Evolutionary conservation across 2,329 filamentous ascomycete genomes (phyloP).

Genomic region (Clonostachys rhizophaga): DNA sequence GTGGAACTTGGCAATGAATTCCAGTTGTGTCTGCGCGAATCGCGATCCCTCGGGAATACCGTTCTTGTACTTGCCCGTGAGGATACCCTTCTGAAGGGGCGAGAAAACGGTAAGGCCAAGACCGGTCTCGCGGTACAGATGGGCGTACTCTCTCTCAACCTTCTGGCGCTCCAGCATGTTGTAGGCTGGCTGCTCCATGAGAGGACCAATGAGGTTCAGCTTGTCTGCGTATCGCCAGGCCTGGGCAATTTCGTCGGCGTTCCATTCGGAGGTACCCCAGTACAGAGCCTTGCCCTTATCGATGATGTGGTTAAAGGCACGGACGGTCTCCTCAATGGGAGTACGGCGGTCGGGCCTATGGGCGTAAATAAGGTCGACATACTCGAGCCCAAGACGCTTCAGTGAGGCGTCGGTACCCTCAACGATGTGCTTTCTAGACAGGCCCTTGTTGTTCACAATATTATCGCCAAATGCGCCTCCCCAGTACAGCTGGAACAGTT

Average conservation of each 20-base stretch:
- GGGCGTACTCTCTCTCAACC: slow-evolving; percentile 59
- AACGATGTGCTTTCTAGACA: slow-evolving; percentile 66
- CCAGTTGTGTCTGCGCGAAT: slow-evolving; percentile 48
- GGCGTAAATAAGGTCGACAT: slow-evolving; percentile 66
- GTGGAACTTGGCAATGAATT: slow-evolving; percentile 49
- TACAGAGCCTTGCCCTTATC: slow-evolving; percentile 64
- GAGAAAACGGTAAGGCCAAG: slow-evolving; percentile 60
- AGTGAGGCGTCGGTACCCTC: slow-evolving; percentile 60
- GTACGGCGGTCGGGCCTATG: slow-evolving; percentile 64
- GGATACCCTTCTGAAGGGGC: slow-evolving; percentile 51
- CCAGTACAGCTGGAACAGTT: slow-evolving; percentile 53
- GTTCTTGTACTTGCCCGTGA: slow-evolving; percentile 65
- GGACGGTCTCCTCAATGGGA: slow-evolving; percentile 67
- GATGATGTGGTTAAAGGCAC: slow-evolving; percentile 68
- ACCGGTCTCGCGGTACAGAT: slow-evolving; percentile 55
- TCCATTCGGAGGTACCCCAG: slow-evolving; percentile 68
- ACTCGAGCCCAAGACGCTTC: slow-evolving; percentile 49
- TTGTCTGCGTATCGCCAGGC: slow-evolving; percentile 58
- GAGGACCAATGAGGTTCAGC: slow-evolving; percentile 55
- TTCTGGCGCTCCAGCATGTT: slow-evolving; percentile 57
- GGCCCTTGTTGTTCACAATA: slow-evolving; percentile 60
- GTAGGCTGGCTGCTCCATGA: slow-evolving; percentile 65
- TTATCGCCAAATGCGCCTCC: slow-evolving; percentile 55
- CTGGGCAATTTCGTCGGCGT: slow-evolving; percentile 58
- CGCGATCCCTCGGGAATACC: slow-evolving; percentile 57